These are phyloP conservation scores for Blastobotrys illinoisensis DNA, from an alignment of 1,139 yeast species.

Conservation along the genomic window DNA sequence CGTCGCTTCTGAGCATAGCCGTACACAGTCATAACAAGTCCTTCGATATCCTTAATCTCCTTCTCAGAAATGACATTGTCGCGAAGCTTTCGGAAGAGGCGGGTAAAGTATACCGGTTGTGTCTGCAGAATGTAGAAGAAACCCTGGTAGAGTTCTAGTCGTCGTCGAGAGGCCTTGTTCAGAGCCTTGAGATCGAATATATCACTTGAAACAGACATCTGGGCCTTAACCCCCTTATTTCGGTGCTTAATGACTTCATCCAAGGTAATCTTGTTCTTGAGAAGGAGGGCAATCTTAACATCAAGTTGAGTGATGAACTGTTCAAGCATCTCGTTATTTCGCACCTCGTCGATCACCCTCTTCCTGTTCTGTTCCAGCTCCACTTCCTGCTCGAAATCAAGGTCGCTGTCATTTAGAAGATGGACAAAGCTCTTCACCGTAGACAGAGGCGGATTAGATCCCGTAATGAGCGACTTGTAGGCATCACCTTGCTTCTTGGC, in stretches of 20 bases:
- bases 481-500: conserved; percentile 67
- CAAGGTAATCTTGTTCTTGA: conserved; percentile 71
- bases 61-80: conserved; percentile 29
- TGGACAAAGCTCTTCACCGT: conserved; percentile 76
- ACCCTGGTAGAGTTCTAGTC: conserved; percentile 64
- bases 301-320: conserved; percentile 74
- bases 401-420: conserved; percentile 66
- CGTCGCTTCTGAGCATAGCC: conserved; percentile 43
- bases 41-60: conserved; percentile 41
- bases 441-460: conserved; percentile 69
- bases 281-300: conserved; percentile 69
- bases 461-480: conserved; percentile 62
- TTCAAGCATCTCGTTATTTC: conserved; percentile 62
- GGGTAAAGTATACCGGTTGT: conserved; percentile 66
- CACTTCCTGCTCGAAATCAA: conserved; percentile 72
- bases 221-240: conserved; percentile 33
- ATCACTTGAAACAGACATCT: conserved; percentile 26
- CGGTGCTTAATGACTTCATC: conserved; percentile 65
- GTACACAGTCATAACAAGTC: conserved; percentile 46
- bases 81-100: conserved; percentile 41
- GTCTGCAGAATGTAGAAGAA: conserved; percentile 81
- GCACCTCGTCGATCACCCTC: conserved; percentile 56
- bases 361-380: conserved; percentile 65
- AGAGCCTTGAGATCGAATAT: conserved; percentile 38
- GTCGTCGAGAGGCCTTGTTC: conserved; percentile 37